Conservation (phyloP, 805 yeast genomes). For the Jamesozyma hellenica region DNA sequence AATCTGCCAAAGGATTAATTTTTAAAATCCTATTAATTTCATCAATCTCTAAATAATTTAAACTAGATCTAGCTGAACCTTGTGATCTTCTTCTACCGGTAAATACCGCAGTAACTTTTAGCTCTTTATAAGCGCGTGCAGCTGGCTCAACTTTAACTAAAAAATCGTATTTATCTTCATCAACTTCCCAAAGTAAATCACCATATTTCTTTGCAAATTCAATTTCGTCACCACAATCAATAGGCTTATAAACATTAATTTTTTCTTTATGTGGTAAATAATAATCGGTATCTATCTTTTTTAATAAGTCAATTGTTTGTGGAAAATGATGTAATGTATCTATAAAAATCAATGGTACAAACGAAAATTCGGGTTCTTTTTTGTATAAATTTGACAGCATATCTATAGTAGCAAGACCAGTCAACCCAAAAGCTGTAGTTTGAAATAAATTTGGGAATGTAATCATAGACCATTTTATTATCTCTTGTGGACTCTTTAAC, state of each 20-base stretch:
- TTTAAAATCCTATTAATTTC: conserved; percentile 60
- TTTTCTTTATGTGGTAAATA: conserved; percentile 22
- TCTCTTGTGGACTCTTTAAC: conserved; percentile 51
- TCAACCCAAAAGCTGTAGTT: conserved; percentile 90
- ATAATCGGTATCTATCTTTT: conserved; percentile 47
- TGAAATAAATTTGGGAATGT: conserved; percentile 79
- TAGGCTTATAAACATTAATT: conserved; percentile 61
- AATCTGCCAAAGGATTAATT: conserved; percentile 78
- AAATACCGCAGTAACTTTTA: conserved; percentile 71
- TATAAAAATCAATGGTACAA: conserved; percentile 65
- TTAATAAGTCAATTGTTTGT: conserved; percentile 75
- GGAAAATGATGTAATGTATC: conserved; percentile 92
- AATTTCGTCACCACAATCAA: conserved; percentile 40
- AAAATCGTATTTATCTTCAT: conserved; percentile 74
- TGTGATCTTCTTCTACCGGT: conserved; percentile 88
- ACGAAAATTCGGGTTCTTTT: conserved; percentile 8
- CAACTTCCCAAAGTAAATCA: conserved; percentile 68
- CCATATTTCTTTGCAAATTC: conserved; percentile 68
- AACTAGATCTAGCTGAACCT: conserved; percentile 68
- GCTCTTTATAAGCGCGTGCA: conserved; percentile 66
- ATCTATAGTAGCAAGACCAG: conserved; percentile 83
- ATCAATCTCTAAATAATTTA: conserved; percentile 73
- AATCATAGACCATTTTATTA: conserved; percentile 71
- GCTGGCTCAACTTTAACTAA: conserved; percentile 89
- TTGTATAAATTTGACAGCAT: conserved; percentile 50